A percentile compares a stretch with the other conserved stretches of the same genome.
These are phyloP conservation scores for Ambrosiella cleistominuta DNA, from an alignment of 2,329 filamentous ascomycete species.

Conservation along the genomic window DNA sequence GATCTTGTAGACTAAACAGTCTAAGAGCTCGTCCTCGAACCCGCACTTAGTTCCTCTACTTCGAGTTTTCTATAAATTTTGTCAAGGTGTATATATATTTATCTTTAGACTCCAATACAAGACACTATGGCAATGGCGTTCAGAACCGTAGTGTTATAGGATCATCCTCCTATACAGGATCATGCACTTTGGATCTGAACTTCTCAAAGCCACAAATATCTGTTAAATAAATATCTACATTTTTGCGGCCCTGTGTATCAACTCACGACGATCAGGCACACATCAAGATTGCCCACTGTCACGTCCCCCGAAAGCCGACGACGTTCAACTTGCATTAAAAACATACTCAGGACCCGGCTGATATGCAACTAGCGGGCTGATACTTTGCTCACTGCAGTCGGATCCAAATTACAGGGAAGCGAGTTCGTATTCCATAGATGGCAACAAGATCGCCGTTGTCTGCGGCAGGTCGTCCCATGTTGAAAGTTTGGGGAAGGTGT, in stretches of 20 bases:
- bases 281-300: not conserved
- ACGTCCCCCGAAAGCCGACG: not conserved
- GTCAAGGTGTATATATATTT: too few relatives aligned
- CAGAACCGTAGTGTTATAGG: too few relatives aligned
- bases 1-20: too few relatives aligned
- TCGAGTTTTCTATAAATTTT: too few relatives aligned
- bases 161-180: too few relatives aligned
- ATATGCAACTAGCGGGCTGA: not conserved
- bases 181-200: too few relatives aligned
- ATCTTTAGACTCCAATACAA: too few relatives aligned
- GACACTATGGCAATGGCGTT: too few relatives aligned
- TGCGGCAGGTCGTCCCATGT: not conserved
- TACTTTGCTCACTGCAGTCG: not conserved
- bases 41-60: too few relatives aligned
- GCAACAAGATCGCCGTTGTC: not conserved
- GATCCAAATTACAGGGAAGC: not conserved
- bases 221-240: not conserved
- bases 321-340: not conserved
- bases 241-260: not conserved
- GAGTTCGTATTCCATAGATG: not conserved
- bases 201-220: too few relatives aligned
- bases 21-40: too few relatives aligned
- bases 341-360: not conserved
- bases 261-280: not conserved
- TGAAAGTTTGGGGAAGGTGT: not conserved